phyloP scores from a whole-genome alignment of 352 stramenopile genomes.

The Globisporangium okanoganense region DNA sequence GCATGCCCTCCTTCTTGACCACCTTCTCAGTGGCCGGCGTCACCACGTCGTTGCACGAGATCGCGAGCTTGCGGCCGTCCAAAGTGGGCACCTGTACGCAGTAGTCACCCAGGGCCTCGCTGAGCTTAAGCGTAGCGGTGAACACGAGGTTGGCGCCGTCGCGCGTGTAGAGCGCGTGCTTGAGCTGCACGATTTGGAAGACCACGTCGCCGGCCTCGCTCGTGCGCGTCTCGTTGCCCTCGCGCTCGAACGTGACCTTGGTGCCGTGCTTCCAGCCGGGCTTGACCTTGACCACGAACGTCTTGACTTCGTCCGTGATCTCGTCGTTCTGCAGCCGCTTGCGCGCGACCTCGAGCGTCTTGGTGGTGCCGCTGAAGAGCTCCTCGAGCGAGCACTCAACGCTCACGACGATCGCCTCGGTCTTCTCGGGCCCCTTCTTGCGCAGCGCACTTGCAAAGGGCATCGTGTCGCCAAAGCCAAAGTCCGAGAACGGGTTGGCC shows the following conservation, averaged over 20 bases:
- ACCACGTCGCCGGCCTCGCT: slow-evolving; percentile 93
- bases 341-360: slow-evolving; percentile 81
- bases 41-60: slow-evolving; percentile 93
- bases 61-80: slow-evolving; percentile 91
- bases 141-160: slow-evolving; percentile 92
- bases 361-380: slow-evolving; percentile 88
- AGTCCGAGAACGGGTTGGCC: slow-evolving; percentile 89
- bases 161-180: slow-evolving; percentile 85
- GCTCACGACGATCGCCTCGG: slow-evolving; percentile 59
- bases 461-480: slow-evolving; percentile 85
- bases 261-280: slow-evolving; percentile 93
- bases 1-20: slow-evolving; percentile 95
- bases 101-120: slow-evolving; percentile 94
- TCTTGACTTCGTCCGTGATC: slow-evolving; percentile 74
- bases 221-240: slow-evolving; percentile 88
- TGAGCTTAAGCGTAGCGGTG: slow-evolving; percentile 92
- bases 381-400: slow-evolving; percentile 89
- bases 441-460: slow-evolving; percentile 77
- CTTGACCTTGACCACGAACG: slow-evolving; percentile 89
- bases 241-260: slow-evolving; percentile 94
- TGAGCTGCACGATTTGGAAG: slow-evolving; percentile 88
- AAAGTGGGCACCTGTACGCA: slow-evolving; percentile 93
- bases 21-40: slow-evolving; percentile 88
- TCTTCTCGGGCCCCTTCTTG: slow-evolving; percentile 77
- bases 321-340: slow-evolving; percentile 77